Evolutionary conservation across 345 rosid genomes (phyloP), one percentile per base, ranked within the genome.

Genomic region (Conringia planisiliqua): DNA sequence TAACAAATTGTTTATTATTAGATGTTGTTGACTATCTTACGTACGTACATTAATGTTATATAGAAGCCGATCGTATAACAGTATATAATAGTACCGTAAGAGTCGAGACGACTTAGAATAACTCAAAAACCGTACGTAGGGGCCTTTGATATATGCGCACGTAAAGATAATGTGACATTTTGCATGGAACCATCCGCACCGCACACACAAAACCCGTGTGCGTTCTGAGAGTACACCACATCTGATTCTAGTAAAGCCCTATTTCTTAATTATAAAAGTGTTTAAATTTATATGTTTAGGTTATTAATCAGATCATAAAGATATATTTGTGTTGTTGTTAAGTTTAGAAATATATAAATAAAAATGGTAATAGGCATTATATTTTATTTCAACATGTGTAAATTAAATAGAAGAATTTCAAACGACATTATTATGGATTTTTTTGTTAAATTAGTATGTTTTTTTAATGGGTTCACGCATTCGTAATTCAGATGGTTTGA

Each of bases 1-100:
- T 26, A 67, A 50, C 44, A 38, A 22, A n/a, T 24, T 20, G 9
- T 22, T 22, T 11, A 1, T 24, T 38, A 6, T 10, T 38, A 56
- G 51, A 72, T 52, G 52, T 51, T 39, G 76, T 62, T 72, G 77
- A 54, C 65, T 55, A 18, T n/a, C n/a, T n/a, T n/a, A n/a, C n/a
- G n/a, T n/a, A 40, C 10, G 51, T 10, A 68, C 26, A 39, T 57
- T 30, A 70, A 57, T 70, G 29, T 4, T 69, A 38, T 8, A 38
- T 22, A 7, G 16, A 61, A 32, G 56, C 66, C 51, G 60, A 58
- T 58, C 17, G 52, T 66, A 35, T n/a, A 30, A 29, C 13, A 73
- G 48, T 50, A 8, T 61, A 39, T 22, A 22, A 68, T 38, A 10
- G 26, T 22, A 35, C 7, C 36, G 22, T 47, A 14, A 20, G 43